phyloP scores from a whole-genome alignment of 1,139 yeast species.

The Pichia sp. region DNA sequence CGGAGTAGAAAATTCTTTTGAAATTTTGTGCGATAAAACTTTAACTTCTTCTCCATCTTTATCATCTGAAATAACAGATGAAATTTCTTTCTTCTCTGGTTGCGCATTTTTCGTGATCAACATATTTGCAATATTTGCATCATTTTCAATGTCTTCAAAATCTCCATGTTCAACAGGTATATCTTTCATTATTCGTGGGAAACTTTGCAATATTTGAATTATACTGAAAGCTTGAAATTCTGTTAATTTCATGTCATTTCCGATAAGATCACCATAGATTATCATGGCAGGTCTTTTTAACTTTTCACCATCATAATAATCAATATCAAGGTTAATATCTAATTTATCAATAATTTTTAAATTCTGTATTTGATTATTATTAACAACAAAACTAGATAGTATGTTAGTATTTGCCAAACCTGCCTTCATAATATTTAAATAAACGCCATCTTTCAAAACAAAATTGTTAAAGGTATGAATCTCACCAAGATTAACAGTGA shows the following conservation, averaged over 20 bases:
- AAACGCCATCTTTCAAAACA: conserved; percentile 22
- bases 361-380: conserved; percentile 40
- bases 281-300: conserved; percentile 45
- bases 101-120: conserved; percentile 16
- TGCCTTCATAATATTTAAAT: conserved; percentile 48
- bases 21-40: neutral
- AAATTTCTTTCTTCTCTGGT: conserved; percentile 20
- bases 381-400: conserved; percentile 52
- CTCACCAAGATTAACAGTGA: conserved; percentile 80
- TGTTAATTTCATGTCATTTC: conserved; percentile 61
- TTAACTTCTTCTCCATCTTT: neutral
- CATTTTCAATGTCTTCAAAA: conserved; percentile 53
- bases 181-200: conserved; percentile 52
- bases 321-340: conserved; percentile 58
- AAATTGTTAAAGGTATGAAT: conserved; percentile 65
- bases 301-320: conserved; percentile 38
- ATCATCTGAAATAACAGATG: neutral
- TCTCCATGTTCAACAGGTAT: conserved; percentile 33
- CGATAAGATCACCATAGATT: conserved; percentile 58
- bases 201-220: conserved; percentile 47
- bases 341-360: conserved; percentile 65
- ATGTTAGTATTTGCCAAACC: conserved; percentile 71
- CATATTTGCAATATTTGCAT: conserved; percentile 51
- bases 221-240: conserved; percentile 70
- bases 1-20: neutral